A percentile compares a stretch with the other conserved stretches of the same genome.
phyloP scores from a whole-genome alignment of 2,329 filamentous ascomycete genomes.

The Fonsecaea pedrosoi region DNA sequence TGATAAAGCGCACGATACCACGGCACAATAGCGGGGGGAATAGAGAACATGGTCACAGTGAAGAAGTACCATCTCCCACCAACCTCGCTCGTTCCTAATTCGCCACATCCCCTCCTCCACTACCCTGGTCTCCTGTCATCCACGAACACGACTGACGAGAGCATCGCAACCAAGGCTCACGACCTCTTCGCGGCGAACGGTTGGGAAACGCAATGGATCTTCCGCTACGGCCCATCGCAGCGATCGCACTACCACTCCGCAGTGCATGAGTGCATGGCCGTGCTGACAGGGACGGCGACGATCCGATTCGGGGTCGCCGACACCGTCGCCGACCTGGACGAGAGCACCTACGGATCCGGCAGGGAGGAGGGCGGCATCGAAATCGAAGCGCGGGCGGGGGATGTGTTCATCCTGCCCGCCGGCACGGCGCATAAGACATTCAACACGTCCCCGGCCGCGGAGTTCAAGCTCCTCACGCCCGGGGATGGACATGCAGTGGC shows the following conservation, averaged over 20 bases:
- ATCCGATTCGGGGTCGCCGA: constrained; percentile 65
- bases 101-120: constrained; percentile 60
- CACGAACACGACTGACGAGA: constrained; percentile 34
- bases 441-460: constrained; percentile 48
- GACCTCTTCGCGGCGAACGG: constrained; percentile 57
- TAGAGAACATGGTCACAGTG: constrained; percentile 55
- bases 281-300: constrained; percentile 59
- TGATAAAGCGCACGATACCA: no score
- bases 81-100: constrained; percentile 59
- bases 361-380: constrained; percentile 59
- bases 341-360: constrained; percentile 49
- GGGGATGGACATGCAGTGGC: constrained; percentile 49
- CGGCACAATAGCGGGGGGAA: no score
- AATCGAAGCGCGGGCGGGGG: constrained; percentile 58
- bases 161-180: constrained; percentile 45
- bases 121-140: constrained; percentile 54
- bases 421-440: constrained; percentile 64
- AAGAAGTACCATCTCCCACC: constrained; percentile 50
- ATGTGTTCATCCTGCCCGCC: constrained; percentile 66
- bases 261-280: constrained; percentile 65
- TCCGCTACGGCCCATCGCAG: constrained; percentile 63
- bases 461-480: constrained; percentile 54
- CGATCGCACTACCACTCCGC: constrained; percentile 63
- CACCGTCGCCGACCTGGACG: constrained; percentile 48
- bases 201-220: constrained; percentile 64